phyloP scores from a whole-genome alignment of 140 eudicot species.

The Flaveria floridana region DNA sequence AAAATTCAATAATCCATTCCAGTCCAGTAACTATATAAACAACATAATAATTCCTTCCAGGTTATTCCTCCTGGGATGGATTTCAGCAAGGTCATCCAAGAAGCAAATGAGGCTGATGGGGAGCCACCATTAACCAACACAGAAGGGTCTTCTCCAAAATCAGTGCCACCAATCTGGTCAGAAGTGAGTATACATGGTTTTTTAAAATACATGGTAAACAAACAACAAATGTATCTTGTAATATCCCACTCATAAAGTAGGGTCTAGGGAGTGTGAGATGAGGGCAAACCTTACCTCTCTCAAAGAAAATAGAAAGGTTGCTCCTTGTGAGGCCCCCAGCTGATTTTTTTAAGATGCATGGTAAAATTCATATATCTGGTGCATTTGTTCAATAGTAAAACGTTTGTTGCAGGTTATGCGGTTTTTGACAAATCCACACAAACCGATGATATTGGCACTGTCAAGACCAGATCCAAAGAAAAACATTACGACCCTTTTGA shows the following conservation, averaged over 20 bases:
- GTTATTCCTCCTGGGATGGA: conserved; percentile 99
- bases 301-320: too few relatives aligned
- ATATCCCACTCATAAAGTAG: too few relatives aligned
- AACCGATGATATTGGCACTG: conserved; percentile 89
- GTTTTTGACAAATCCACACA: conserved; percentile 86
- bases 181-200: conserved; percentile 52
- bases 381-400: not conserved
- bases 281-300: too few relatives aligned
- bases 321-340: too few relatives aligned
- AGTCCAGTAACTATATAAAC: not conserved
- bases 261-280: too few relatives aligned
- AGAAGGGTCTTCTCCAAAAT: conserved; percentile 75
- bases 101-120: conserved; percentile 63
- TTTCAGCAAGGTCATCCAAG: conserved; percentile 81
- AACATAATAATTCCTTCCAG: conserved; percentile 35
- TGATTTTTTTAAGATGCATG: not conserved
- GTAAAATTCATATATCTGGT: conserved; percentile 5
- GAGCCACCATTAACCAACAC: conserved; percentile 54
- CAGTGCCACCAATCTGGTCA: conserved; percentile 75
- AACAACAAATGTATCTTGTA: too few relatives aligned
- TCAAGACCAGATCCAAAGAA: conserved; percentile 96
- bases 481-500: conserved; percentile 78
- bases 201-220: not conserved
- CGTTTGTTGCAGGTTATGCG: conserved; percentile 62
- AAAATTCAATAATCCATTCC: too few relatives aligned